A percentile compares a stretch with the other conserved stretches of the same genome.
Conservation (phyloP, 768 basidiomycete species). For the Nidularia pulvinata region DNA sequence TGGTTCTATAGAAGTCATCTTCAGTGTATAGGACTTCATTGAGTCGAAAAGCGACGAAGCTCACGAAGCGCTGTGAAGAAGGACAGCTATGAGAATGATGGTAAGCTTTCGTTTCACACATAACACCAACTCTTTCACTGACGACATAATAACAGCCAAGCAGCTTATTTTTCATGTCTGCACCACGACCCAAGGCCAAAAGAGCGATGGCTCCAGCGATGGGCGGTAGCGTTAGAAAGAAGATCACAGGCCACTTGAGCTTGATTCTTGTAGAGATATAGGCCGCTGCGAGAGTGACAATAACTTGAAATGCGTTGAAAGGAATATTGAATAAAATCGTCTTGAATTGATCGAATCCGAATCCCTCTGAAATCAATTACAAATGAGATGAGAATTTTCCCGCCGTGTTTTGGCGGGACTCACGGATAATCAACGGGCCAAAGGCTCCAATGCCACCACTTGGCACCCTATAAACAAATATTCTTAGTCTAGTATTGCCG, state of each 20-base stretch:
- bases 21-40: neutral
- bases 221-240: conserved; percentile 30
- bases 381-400: no score
- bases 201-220: conserved; percentile 35
- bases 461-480: conserved; percentile 19
- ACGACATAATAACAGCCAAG: conserved; percentile 38
- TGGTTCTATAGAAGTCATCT: conserved; percentile 19
- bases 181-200: conserved; percentile 25
- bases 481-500: conserved; percentile 4
- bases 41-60: conserved; percentile 1
- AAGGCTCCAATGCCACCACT: conserved; percentile 41
- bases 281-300: conserved; percentile 31
- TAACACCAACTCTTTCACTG: conserved; percentile 4
- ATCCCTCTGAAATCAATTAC: conserved; percentile 25
- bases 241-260: conserved; percentile 37
- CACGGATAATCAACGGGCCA: conserved; percentile 41
- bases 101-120: neutral
- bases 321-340: conserved; percentile 52
- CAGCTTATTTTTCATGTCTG: conserved; percentile 21
- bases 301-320: conserved; percentile 38
- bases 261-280: conserved; percentile 31
- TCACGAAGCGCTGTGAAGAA: conserved; percentile 32
- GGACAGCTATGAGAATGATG: conserved; percentile 17
- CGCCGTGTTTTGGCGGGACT: no score
- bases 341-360: conserved; percentile 36